Conservation (phyloP, 306 rosid species). For the Acacia acuminata region DNA sequence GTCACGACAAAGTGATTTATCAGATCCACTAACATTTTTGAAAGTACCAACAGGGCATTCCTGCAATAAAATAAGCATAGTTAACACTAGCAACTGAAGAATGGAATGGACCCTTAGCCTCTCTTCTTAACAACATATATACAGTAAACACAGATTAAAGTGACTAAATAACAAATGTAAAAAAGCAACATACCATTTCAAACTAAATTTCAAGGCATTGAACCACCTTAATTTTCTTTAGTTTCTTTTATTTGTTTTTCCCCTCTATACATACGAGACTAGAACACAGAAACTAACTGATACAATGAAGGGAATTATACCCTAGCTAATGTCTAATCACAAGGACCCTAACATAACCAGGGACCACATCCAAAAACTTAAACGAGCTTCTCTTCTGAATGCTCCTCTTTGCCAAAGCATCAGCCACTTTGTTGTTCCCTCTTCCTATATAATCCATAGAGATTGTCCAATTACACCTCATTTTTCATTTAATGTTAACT, state of each 20-base stretch:
- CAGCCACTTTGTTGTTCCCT: not conserved
- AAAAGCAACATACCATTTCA: constrained; percentile 23
- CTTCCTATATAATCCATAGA: not conserved
- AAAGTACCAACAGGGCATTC: constrained; percentile 96
- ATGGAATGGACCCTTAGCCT: constrained; percentile 4
- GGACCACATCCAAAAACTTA: not conserved
- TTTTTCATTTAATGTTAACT: not conserved
- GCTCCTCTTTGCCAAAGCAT: not conserved
- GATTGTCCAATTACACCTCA: not conserved
- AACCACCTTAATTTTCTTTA: constrained; percentile 19
- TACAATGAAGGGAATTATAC: not conserved
- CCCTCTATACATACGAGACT: not conserved
- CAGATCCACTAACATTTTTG: constrained; percentile 85
- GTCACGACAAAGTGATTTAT: constrained; percentile 62
- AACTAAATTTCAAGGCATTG: constrained; percentile 13
- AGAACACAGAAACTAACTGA: not conserved
- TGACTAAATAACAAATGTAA: constrained; percentile 4
- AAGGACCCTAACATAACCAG: not conserved
- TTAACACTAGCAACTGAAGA: constrained; percentile 7
- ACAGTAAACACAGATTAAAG: constrained; percentile 11
- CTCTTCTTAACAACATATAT: constrained; percentile 1
- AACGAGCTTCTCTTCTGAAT: not conserved
- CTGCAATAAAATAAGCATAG: constrained; percentile 41
- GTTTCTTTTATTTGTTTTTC: not conserved
- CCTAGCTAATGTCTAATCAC: not conserved